These are phyloP conservation scores for Acer yangbiense DNA, from an alignment of 345 rosid species.

Conservation along the genomic window DNA sequence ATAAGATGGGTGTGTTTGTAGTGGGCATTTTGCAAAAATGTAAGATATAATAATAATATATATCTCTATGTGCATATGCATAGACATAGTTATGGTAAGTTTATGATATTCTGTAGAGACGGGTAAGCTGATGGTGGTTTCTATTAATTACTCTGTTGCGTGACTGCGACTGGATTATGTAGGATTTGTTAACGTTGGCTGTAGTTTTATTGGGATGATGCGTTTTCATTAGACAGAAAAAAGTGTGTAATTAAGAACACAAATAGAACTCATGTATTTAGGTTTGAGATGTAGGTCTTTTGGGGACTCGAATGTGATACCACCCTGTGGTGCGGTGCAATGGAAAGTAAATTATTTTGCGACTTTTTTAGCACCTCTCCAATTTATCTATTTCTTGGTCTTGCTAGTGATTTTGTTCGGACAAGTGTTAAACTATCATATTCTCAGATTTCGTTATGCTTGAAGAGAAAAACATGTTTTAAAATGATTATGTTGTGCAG, in stretches of 20 bases:
- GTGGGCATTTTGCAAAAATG: slow-evolving; percentile 1
- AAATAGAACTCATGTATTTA: background rate
- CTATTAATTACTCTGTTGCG: too few species aligned
- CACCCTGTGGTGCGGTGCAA: too few species aligned
- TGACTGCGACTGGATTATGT: background rate
- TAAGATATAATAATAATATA: slow-evolving; percentile 6
- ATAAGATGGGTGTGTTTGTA: slow-evolving; percentile 13
- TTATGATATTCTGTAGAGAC: background rate
- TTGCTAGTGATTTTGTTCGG: too few species aligned
- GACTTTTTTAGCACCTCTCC: too few species aligned
- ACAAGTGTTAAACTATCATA: too few species aligned
- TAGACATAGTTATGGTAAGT: slow-evolving; percentile 5
- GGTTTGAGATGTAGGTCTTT: background rate
- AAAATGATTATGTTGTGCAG: too few species aligned
- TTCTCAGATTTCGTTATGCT: too few species aligned
- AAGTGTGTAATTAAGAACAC: background rate
- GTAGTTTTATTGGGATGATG: slow-evolving; percentile 4
- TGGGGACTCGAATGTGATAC: too few species aligned
- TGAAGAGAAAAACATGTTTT: too few species aligned
- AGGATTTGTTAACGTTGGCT: background rate
- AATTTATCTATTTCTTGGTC: too few species aligned
- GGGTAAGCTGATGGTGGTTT: background rate
- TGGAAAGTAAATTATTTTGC: too few species aligned
- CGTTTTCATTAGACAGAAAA: background rate
- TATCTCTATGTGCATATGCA: slow-evolving; percentile 14